A percentile compares a stretch with the other conserved stretches of the same genome.
Conservation (phyloP, 2,329 filamentous ascomycete species). For the Aureobasidium uvarum region DNA sequence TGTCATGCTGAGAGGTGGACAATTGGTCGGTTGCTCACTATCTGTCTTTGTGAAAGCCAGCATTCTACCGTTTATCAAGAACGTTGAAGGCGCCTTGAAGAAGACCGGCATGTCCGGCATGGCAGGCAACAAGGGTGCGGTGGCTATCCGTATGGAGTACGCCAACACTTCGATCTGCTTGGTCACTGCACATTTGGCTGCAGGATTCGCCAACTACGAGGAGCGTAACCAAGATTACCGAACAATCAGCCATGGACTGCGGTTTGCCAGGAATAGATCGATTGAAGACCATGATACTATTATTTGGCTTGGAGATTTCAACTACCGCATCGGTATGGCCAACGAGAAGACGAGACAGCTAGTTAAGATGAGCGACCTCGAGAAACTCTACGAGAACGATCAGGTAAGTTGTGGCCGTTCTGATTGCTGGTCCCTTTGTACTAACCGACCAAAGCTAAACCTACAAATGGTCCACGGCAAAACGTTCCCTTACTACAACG, state of each 20-base stretch:
- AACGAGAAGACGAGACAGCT: slow-evolving; percentile 75
- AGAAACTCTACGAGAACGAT: slow-evolving; percentile 83
- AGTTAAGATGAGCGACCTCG: slow-evolving; percentile 69
- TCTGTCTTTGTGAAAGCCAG: slow-evolving; percentile 87
- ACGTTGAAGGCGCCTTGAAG: slow-evolving; percentile 93
- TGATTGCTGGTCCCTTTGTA: too few relatives aligned
- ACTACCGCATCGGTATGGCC: slow-evolving; percentile 87
- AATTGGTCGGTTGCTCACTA: slow-evolving; percentile 89
- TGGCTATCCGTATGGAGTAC: slow-evolving; percentile 93
- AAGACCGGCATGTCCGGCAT: slow-evolving; percentile 95
- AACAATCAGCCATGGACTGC: slow-evolving; percentile 80
- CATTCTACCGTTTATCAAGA: slow-evolving; percentile 78
- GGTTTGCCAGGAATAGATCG: slow-evolving; percentile 84
- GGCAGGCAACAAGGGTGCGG: slow-evolving; percentile 96
- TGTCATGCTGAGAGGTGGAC: slow-evolving; percentile 83
- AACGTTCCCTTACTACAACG: slow-evolving; percentile 87
- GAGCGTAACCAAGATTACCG: slow-evolving; percentile 91
- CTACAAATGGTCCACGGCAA: slow-evolving; percentile 93
- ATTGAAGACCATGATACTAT: slow-evolving; percentile 92
- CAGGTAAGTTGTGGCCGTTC: slow-evolving; percentile 48
- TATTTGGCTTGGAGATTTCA: slow-evolving; percentile 97
- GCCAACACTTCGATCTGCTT: slow-evolving; percentile 92
- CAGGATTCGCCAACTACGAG: slow-evolving; percentile 94
- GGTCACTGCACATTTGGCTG: slow-evolving; percentile 92
- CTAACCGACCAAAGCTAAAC: slow-evolving; percentile 59